Percentiles rank a stretch among this genome's conserved stretches.
phyloP scores from a whole-genome alignment of 2,329 filamentous ascomycete species.

The Neofusicoccum umdonicola region DNA sequence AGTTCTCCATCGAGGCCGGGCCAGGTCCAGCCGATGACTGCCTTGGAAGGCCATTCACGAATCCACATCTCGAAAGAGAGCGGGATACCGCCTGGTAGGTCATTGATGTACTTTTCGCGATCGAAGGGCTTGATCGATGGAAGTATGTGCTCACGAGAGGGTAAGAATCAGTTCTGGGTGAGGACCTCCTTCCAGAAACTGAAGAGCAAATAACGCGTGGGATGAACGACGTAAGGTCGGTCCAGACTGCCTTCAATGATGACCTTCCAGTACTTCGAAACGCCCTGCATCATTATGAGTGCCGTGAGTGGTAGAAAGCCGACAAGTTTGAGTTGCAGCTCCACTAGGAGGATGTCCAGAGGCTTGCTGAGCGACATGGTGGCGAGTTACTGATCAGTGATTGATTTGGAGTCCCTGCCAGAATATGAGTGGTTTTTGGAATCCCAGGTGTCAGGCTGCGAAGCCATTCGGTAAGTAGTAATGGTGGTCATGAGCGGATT shows the following conservation, averaged over 20 bases:
- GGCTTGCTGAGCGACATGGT: background rate
- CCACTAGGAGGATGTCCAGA: background rate
- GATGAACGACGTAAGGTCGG: background rate
- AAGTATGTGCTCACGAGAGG: background rate
- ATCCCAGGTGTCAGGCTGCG: too few species aligned
- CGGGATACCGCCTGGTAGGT: background rate
- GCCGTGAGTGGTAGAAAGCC: background rate
- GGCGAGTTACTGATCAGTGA: background rate
- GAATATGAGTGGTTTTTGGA: too few species aligned
- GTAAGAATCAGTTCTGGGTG: background rate
- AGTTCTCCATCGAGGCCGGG: background rate
- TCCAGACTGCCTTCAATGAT: background rate
- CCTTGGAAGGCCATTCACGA: background rate
- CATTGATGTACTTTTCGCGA: background rate
- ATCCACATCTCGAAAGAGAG: background rate
- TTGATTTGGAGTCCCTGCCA: too few species aligned
- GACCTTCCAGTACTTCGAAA: background rate
- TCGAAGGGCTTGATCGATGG: background rate
- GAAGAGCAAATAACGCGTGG: background rate
- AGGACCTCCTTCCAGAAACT: background rate
- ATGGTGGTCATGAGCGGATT: background rate
- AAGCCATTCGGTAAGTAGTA: background rate
- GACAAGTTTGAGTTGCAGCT: background rate
- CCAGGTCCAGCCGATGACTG: background rate
- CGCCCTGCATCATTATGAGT: background rate